phyloP scores from a whole-genome alignment of 2,329 filamentous ascomycete species.

The Meredithiella fracta region DNA sequence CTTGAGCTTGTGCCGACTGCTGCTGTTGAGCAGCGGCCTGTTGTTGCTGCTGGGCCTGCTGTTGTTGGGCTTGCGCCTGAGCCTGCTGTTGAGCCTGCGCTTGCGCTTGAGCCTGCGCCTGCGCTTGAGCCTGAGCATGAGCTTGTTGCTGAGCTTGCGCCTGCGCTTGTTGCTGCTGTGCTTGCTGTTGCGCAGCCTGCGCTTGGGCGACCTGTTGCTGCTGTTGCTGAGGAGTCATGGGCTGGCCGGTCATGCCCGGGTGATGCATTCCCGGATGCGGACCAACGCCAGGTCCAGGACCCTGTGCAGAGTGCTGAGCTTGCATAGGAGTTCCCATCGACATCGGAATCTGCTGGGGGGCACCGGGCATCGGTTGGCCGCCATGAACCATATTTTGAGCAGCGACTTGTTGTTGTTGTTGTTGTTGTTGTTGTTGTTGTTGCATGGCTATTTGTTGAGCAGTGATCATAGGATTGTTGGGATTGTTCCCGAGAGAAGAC shows the following conservation, averaged over 20 bases:
- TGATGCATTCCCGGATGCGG: slow-evolving; percentile 27
- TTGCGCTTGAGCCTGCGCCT: slow-evolving; percentile 22
- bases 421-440: slow-evolving; percentile 24
- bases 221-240: slow-evolving; percentile 8
- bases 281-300: slow-evolving; percentile 2
- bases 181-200: slow-evolving; percentile 19
- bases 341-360: slow-evolving; percentile 22
- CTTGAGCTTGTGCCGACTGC: neutral
- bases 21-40: neutral
- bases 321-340: slow-evolving; percentile 16
- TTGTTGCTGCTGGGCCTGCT: slow-evolving; percentile 2
- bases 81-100: slow-evolving; percentile 21
- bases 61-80: slow-evolving; percentile 16
- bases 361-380: slow-evolving; percentile 33
- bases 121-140: slow-evolving; percentile 20
- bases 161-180: slow-evolving; percentile 20
- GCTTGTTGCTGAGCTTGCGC: slow-evolving; percentile 1
- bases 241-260: slow-evolving; percentile 14
- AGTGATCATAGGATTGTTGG: slow-evolving; percentile 24
- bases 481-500: neutral
- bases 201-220: slow-evolving; percentile 6
- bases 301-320: slow-evolving; percentile 16
- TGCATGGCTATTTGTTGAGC: slow-evolving; percentile 31
- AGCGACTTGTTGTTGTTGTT: slow-evolving; percentile 21
- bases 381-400: slow-evolving; percentile 24